phyloP scores from a whole-genome alignment of 2,329 filamentous ascomycete species.

The Macrophomina tecta region DNA sequence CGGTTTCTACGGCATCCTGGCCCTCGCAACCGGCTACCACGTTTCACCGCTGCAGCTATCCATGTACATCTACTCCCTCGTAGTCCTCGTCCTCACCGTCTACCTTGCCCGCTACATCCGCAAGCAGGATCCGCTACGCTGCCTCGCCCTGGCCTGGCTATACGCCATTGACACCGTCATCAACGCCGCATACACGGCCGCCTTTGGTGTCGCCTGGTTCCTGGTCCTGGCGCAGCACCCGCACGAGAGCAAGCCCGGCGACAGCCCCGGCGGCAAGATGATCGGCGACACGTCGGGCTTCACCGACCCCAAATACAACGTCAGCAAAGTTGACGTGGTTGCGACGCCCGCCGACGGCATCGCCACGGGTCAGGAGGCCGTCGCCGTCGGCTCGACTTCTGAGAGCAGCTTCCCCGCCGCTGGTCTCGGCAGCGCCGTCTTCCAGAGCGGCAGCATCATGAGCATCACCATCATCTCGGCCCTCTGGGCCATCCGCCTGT shows the following conservation, averaged over 20 bases:
- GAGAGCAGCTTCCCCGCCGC: conserved; percentile 39
- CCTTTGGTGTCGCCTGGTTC: conserved; percentile 88
- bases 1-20: conserved; percentile 87
- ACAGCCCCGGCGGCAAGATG: conserved; percentile 55
- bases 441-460: conserved; percentile 70
- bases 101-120: conserved; percentile 81
- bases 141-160: conserved; percentile 80
- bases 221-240: conserved; percentile 69
- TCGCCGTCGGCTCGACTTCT: conserved; percentile 52
- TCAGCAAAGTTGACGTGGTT: conserved; percentile 62
- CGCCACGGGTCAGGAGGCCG: conserved; percentile 58
- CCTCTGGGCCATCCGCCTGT: conserved; percentile 77
- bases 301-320: conserved; percentile 67
- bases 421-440: conserved; percentile 67
- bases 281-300: conserved; percentile 70
- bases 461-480: conserved; percentile 77
- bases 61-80: conserved; percentile 88
- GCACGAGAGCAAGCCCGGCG: conserved; percentile 44
- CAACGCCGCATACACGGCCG: conserved; percentile 80
- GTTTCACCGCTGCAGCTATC: conserved; percentile 83
- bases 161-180: conserved; percentile 83
- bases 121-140: conserved; percentile 77
- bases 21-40: conserved; percentile 83
- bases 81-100: conserved; percentile 70
- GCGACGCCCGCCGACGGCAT: conserved; percentile 54